phyloP scores from a whole-genome alignment of 768 basidiomycete genomes.

The Leccinum sublutescens region DNA sequence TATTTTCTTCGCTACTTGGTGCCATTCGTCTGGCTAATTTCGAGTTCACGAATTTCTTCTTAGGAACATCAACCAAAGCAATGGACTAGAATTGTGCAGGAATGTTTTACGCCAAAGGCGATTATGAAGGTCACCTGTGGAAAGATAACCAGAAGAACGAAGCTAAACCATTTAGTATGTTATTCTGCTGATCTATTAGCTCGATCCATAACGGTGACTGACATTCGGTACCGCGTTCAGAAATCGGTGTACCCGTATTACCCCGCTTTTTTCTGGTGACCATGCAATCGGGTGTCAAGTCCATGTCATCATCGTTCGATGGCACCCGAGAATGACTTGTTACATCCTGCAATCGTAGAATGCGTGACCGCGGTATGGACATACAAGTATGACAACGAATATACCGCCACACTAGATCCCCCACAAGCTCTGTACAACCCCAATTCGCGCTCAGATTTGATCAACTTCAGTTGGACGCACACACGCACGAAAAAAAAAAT shows the following conservation, averaged over 20 bases:
- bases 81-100: slow-evolving; percentile 64
- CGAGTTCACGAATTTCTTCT: not conserved
- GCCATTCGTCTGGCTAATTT: slow-evolving; percentile 2
- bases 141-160: slow-evolving; percentile 77
- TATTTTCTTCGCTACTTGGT: not conserved
- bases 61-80: slow-evolving; percentile 63
- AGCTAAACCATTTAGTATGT: slow-evolving; percentile 80
- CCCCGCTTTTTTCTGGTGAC: too few relatives aligned
- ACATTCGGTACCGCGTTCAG: too few relatives aligned
- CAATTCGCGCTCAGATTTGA: slow-evolving; percentile 60
- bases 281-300: too few relatives aligned
- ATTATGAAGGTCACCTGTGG: slow-evolving; percentile 78
- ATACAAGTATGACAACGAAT: slow-evolving; percentile 76
- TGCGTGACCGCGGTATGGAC: slow-evolving; percentile 78
- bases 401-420: slow-evolving; percentile 72
- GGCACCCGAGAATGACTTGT: slow-evolving; percentile 36
- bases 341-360: slow-evolving; percentile 52
- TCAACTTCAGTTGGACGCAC: slow-evolving; percentile 71
- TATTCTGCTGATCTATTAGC: not conserved
- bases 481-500: slow-evolving; percentile 57
- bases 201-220: slow-evolving; percentile 1
- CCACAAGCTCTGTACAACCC: slow-evolving; percentile 27
- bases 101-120: slow-evolving; percentile 70
- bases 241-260: too few relatives aligned
- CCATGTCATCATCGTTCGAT: too few relatives aligned